Conservation (phyloP, 2,329 filamentous ascomycete genomes). For the Paracorniculantispora psalliotae region DNA sequence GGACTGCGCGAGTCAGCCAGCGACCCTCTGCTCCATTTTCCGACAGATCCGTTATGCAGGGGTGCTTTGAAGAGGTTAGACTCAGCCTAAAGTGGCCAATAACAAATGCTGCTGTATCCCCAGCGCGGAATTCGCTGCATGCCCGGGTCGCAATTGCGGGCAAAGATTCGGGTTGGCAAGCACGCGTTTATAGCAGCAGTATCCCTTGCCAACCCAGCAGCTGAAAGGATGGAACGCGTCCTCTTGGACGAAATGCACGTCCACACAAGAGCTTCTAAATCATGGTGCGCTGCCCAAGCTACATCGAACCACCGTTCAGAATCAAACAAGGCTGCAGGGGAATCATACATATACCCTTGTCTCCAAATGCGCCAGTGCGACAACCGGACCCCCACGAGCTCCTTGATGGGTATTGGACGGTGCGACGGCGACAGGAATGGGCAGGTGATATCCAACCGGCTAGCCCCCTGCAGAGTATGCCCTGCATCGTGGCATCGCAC, state of each 20-base stretch:
- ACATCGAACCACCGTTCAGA: not conserved
- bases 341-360: not conserved
- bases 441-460: not conserved
- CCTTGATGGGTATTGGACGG: not conserved
- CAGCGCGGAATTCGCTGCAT: not conserved
- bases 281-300: not conserved
- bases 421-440: not conserved
- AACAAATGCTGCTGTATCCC: not conserved
- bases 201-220: not conserved
- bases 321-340: not conserved
- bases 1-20: not conserved
- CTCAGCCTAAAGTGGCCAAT: not conserved
- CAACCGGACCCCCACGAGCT: not conserved
- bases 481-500: not conserved
- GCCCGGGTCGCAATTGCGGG: not conserved
- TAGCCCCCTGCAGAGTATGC: not conserved
- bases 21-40: not conserved
- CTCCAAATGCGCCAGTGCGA: not conserved
- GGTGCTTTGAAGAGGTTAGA: not conserved
- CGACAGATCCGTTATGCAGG: not conserved
- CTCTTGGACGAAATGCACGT: not conserved
- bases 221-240: not conserved
- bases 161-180: not conserved
- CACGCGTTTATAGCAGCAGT: not conserved
- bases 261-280: not conserved